Evolutionary conservation across 805 yeast genomes (phyloP), one percentile per base, ranked within the genome.

Genomic region (Metschnikowia reukaufii): DNA sequence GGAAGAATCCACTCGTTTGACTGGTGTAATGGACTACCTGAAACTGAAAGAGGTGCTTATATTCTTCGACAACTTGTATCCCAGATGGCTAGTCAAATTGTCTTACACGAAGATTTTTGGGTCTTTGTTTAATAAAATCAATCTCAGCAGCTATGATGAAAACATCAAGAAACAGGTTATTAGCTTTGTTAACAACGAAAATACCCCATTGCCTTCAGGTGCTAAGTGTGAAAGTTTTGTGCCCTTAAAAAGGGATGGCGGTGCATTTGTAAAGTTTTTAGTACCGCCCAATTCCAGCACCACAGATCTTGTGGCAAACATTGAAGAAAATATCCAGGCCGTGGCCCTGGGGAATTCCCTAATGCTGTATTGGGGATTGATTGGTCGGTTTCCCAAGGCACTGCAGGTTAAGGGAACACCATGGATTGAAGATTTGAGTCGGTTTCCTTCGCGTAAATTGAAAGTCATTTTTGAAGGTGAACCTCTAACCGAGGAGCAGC

Each of bases 361-460:
- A 50, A 20, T 42, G 15, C 27, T 32, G 13, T 45, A 45, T 17
- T 39, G 48, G 48, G 33, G 41, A 9, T 35, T 29, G 16, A 4
- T 39, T n/a, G 36, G 44, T 4, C 49, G 57, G 1, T 70, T 66
- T 47, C 86, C 84, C 2, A 68, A 71, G 49, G 84, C 77, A 44
- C 84, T 75, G 59, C 83, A 86, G 0, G 97, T 94, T 0, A 84
- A 86, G 56, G 99, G 99, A 51, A 73, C 78, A 1, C 99, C 99
- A 0, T 92, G 97, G 97, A 86, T 94, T 50, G 98, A 92, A 67
- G 99, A 94, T 62, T 72, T 94, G 63, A 78, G 88, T 56, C 70
- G 97, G 51, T 79, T 76, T 53, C 96, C 96, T 7, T 81, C 85
- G 44, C 67, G 75, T 7, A 72, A 73, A 12, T 66, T 94, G 19